Evolutionary conservation across 208 protist genomes (phyloP), one percentile per base, ranked within the genome.

Genomic region (Vickermania ingenoplastis): DNA sequence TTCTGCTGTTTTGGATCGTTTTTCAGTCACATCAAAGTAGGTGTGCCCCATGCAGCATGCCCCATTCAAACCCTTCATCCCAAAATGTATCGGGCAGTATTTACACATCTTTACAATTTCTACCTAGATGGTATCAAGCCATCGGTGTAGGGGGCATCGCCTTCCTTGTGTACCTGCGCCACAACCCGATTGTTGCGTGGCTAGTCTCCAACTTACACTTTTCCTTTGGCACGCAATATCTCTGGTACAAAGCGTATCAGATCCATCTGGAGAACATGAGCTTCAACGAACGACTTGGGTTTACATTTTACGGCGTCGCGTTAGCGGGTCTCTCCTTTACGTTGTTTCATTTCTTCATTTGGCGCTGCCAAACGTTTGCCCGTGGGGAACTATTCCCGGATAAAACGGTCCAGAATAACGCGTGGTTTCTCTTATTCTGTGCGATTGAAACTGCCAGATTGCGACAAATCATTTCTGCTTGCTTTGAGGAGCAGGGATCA

Each of bases 101-200:
- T 13, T 79, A 65, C n/a, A 67, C 81, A 50, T 94, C 88, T 3
- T 58, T 94, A 13, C 73, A 86, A 59, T 75, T 81, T 60, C 68
- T 94, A 7, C 88, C 88, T 2, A 82, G 72, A 49, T 94, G 82
- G 82, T 94, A 91, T 57, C 88, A 94, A 57, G 45, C 90, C 23
- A 21, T 86, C 41, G 75, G 73, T 29, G 29, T 90, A 3, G 73
- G 69, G 31, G 77, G 73, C 21, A 68, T 91, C n/a, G 71, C 90
- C 22, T 73, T 71, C n/a, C 68, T 91, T 7, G 73, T 88, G 55
- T 83, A 85, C 29, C 51, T 92, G 52, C 77, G 83, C 24, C 69
- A 90, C 60, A 91, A 80, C 41, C 62, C 71, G 5, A 63, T 92
- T 21, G 68, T 92, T 14, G 74, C 41, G 0, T 91, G 82, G 80